Conservation (phyloP, 2,329 filamentous ascomycete genomes). For the Fusarium nelsonii region DNA sequence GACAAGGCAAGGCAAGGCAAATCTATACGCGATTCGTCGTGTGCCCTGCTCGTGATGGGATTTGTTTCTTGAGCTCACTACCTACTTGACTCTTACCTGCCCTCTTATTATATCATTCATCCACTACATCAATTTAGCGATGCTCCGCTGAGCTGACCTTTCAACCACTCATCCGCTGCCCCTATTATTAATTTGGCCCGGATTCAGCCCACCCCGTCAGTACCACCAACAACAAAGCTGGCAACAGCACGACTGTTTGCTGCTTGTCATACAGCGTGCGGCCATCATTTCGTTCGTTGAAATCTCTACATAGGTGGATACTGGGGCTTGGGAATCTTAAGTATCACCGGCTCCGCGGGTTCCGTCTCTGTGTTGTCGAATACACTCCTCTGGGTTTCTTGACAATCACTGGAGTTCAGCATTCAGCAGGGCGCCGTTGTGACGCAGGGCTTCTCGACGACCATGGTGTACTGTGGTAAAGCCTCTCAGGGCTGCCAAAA, state of each 20-base stretch:
- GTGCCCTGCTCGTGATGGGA: constrained; percentile 43
- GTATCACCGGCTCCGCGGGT: constrained; percentile 14
- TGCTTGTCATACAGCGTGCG: constrained; percentile 9
- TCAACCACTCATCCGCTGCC: constrained; percentile 13
- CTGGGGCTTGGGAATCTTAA: constrained; percentile 9
- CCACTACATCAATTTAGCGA: constrained; percentile 3
- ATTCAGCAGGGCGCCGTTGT: constrained; percentile 20
- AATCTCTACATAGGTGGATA: constrained; percentile 1
- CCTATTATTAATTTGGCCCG: constrained; percentile 30
- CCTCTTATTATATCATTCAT: neutral
- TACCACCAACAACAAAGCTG: constrained; percentile 13
- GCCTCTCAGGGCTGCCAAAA: constrained; percentile 67
- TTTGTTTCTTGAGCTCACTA: constrained; percentile 28
- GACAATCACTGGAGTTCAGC: constrained; percentile 26
- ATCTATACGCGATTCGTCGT: constrained; percentile 35
- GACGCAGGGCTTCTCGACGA: constrained; percentile 7
- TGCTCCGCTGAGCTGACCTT: constrained; percentile 19
- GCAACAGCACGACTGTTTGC: constrained; percentile 10
- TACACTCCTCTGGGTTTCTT: constrained; percentile 17
- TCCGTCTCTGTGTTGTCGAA: constrained; percentile 11
- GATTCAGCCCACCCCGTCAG: constrained; percentile 7
- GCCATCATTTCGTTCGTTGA: neutral
- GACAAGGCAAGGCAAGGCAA: constrained; percentile 12
- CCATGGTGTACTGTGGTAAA: constrained; percentile 69
- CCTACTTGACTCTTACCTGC: constrained; percentile 15